These are phyloP conservation scores for Xanthoconium separans DNA, from an alignment of 1,284 basidiomycete genomes.

Conservation along the genomic window DNA sequence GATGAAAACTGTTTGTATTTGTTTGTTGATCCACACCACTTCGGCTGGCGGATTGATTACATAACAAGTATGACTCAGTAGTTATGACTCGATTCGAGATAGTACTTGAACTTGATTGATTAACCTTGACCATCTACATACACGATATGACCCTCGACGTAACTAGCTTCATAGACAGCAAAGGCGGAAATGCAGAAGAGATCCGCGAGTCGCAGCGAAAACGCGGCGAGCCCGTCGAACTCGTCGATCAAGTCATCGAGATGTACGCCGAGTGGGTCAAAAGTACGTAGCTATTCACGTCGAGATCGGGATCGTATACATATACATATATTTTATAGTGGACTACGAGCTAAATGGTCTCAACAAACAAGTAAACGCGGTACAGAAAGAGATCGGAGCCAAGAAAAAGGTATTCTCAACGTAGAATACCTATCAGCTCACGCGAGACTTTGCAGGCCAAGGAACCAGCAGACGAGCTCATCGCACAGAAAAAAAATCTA, in stretches of 20 bases:
- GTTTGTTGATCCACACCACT: conserved; percentile 13
- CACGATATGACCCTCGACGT: conserved; percentile 75
- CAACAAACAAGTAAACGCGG: conserved; percentile 82
- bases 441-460: conserved; percentile 63
- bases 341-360: conserved; percentile 81
- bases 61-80: conserved; percentile 4
- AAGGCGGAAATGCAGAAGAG: conserved; percentile 92
- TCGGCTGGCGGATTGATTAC: conserved; percentile 11
- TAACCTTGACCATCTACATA: not conserved
- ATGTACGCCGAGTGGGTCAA: conserved; percentile 94
- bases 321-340: conserved; percentile 50
- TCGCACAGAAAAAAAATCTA: conserved; percentile 76
- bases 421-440: not conserved
- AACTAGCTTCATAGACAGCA: conserved; percentile 77
- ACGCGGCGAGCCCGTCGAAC: conserved; percentile 83
- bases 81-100: conserved; percentile 1
- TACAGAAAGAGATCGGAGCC: conserved; percentile 91
- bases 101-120: too few species aligned
- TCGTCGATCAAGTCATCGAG: conserved; percentile 92
- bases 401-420: conserved; percentile 79
- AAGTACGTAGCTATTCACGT: conserved; percentile 49
- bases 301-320: not conserved
- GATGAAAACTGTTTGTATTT: conserved; percentile 18
- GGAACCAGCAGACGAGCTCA: conserved; percentile 85
- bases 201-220: conserved; percentile 93